Evolutionary conservation across 75 land plant genomes (phyloP).

Genomic region (Cupressus sempervirens): DNA sequence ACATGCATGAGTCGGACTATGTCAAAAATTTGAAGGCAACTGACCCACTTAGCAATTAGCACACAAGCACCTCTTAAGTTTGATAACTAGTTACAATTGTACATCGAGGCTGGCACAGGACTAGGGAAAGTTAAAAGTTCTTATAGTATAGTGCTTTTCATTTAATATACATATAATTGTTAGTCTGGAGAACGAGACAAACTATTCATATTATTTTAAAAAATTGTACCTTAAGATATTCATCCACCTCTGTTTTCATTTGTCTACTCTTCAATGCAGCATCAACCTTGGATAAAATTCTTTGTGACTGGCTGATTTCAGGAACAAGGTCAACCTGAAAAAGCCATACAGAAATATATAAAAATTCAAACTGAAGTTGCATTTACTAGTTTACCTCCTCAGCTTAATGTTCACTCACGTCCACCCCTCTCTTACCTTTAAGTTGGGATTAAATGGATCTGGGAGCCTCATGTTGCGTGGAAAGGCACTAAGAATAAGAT

Average conservation of each 20-base stretch:
- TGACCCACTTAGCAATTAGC: no score
- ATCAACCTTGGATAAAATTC: constrained; percentile 93
- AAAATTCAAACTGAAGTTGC: background rate
- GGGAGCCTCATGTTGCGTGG: constrained; percentile 98
- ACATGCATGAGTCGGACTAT: no score
- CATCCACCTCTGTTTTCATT: constrained; percentile 87
- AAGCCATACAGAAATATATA: background rate
- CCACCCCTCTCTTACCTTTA: constrained; percentile 54
- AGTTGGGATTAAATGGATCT: constrained; percentile 95
- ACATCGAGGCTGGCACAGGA: background rate
- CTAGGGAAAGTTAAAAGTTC: background rate
- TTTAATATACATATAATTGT: background rate
- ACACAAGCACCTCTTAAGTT: no score
- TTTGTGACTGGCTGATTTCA: constrained; percentile 83
- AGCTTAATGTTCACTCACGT: background rate
- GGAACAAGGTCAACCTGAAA: constrained; percentile 86
- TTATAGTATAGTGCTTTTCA: background rate
- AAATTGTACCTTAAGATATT: constrained; percentile 75
- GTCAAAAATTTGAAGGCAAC: no score
- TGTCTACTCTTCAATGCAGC: constrained; percentile 78
- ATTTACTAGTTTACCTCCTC: constrained; percentile 8
- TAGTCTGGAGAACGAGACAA: background rate
- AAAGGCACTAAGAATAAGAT: constrained; percentile 96
- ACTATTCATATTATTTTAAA: background rate
- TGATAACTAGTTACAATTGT: no score